Percentiles rank a stretch among this genome's conserved stretches.
These are phyloP conservation scores for Spirogloea muscicola DNA, from an alignment of 139 green algal species.

Conservation along the genomic window DNA sequence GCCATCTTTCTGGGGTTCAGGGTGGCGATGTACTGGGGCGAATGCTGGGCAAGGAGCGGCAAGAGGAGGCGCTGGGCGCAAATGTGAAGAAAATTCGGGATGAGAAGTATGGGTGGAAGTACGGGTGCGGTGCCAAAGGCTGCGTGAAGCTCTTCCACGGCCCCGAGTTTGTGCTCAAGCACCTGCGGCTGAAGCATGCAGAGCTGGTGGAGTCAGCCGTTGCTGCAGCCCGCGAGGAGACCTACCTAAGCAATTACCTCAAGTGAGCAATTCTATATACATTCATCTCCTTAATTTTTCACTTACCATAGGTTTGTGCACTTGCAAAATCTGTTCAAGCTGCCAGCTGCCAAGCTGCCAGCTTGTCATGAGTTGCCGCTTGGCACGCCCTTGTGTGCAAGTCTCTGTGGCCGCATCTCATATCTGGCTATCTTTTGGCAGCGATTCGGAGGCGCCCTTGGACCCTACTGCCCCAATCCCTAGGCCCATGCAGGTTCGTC, in stretches of 20 bases:
- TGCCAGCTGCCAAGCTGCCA: too few relatives aligned
- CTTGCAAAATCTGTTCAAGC: too few relatives aligned
- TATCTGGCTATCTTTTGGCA: conserved; percentile 28
- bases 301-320: too few relatives aligned
- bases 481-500: too few relatives aligned
- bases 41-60: conserved; percentile 22
- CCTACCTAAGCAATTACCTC: conserved; percentile 42
- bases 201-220: conserved; percentile 6
- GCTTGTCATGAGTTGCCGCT: too few relatives aligned
- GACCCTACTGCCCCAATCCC: background rate
- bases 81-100: conserved; percentile 43
- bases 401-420: too few relatives aligned
- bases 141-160: conserved; percentile 47
- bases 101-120: conserved; percentile 49
- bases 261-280: conserved; percentile 27
- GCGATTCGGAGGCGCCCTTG: conserved; percentile 23
- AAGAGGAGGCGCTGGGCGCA: conserved; percentile 33
- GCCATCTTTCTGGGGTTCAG: too few relatives aligned
- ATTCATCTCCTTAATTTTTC: background rate
- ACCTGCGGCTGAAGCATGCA: conserved; percentile 40
- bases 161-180: conserved; percentile 44
- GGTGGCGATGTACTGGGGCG: conserved; percentile 28
- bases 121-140: conserved; percentile 31
- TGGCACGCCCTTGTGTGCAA: too few relatives aligned
- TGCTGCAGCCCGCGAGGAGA: conserved; percentile 8